Percentiles rank a stretch among this genome's conserved stretches.
Evolutionary conservation across 345 rosid genomes (phyloP).

Genomic region (Salix purpurea): DNA sequence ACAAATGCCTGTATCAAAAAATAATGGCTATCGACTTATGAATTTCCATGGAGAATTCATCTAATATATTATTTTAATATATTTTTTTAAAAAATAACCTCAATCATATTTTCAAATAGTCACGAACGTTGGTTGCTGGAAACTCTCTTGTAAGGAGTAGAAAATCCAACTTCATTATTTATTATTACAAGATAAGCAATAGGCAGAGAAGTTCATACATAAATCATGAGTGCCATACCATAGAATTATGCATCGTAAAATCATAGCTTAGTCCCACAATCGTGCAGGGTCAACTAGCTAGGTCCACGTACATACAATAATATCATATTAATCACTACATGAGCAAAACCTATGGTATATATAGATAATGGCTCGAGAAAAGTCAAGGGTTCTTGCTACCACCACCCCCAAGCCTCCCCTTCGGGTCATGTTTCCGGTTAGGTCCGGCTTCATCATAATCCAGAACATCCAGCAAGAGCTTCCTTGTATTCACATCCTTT

Average conservation of each 20-base stretch:
- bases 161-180: neutral
- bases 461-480: slow-evolving; percentile 42
- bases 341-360: neutral
- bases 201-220: neutral
- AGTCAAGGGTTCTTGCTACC: neutral
- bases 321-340: neutral
- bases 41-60: no score
- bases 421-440: slow-evolving; percentile 63
- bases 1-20: no score
- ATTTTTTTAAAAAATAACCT: no score
- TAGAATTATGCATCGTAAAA: neutral
- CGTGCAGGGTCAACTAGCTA: neutral
- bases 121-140: neutral
- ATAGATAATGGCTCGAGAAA: neutral
- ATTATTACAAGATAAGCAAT: neutral
- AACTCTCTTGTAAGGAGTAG: neutral
- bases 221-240: neutral
- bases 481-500: slow-evolving; percentile 39
- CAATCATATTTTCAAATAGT: accelerated
- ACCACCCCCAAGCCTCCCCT: neutral
- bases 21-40: no score
- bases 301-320: neutral
- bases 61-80: no score
- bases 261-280: neutral
- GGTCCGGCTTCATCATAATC: slow-evolving; percentile 66